Base-by-base conservation (phyloP, 2,329 filamentous ascomycete genomes). In the Aspergillus ibericus region DNA sequence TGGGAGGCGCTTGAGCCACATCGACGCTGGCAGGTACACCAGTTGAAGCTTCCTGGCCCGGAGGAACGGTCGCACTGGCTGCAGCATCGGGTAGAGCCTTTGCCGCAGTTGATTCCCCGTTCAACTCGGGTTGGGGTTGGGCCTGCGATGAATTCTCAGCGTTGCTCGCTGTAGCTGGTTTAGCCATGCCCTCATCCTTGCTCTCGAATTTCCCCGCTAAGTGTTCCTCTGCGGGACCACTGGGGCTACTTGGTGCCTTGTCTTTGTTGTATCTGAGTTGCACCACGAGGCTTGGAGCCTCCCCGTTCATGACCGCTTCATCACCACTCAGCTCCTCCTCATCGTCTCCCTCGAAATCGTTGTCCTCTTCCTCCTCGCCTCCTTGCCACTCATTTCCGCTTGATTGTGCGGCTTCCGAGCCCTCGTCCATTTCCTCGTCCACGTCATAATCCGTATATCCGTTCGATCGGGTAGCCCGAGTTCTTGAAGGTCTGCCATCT, bases 331-430 rank as follows among this genome's bases (percentile, higher is more conserved):
- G 68, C 49, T 75, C 72, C 5, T 76, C 77, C 59, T 80, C 79
- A 47, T 77, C 74, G 32, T 81, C 78, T 22, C 77, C 78, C 53
- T 90, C 87, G 5, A 88, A 88, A 25, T 87, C 86, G 25, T 83
- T 85, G 56, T 91, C 84, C 36, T 89, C 87, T 58, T 89, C 89
- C 58, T 92, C 90, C 56, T 89, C 90, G 10, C 88, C 90, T 52
- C 89, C 88, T 46, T 92, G 88, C 70, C 87, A 91, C 63, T 91
- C 88, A 60, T 86, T 88, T 18, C 77, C 82, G 58, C 82, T 83
- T 15, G 81, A 83, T 60, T 86, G 87, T 15, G 73, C 82, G 5
- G 77, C 82, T 54, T 88, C 88, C 6, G 87, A 87, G 44, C 85
- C 85, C 8, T 91, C 88, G 13, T 91, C 85, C 72, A 81, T 86